Percentiles rank a stretch among this genome's conserved stretches.
These are phyloP conservation scores for Strigomonas oncopelti DNA, from an alignment of 208 protist genomes.

Conservation along the genomic window DNA sequence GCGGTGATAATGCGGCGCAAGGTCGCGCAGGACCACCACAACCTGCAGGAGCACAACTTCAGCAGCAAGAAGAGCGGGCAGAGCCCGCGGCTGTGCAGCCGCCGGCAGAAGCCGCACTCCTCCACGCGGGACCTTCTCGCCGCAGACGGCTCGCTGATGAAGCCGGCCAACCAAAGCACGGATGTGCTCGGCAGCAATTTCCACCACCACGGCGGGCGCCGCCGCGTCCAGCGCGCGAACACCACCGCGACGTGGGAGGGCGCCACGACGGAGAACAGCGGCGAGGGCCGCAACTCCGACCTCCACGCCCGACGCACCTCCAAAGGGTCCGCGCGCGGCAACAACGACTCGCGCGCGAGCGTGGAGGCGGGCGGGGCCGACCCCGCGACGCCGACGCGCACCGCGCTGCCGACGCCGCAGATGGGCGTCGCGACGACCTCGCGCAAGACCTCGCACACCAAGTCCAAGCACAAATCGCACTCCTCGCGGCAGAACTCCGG, in stretches of 20 bases:
- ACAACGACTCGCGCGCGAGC: not conserved
- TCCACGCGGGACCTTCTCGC: not conserved
- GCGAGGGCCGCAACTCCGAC: not conserved
- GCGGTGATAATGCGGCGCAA: conserved; percentile 21
- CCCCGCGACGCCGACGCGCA: not conserved
- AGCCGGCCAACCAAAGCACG: not conserved
- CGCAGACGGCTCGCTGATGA: not conserved
- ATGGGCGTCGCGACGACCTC: not conserved
- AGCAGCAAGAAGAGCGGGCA: not conserved
- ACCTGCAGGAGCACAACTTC: not conserved
- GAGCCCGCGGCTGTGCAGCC: not conserved
- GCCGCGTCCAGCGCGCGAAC: not conserved
- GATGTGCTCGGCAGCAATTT: not conserved
- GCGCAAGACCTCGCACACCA: not conserved
- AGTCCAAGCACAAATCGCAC: not conserved
- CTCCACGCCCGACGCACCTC: not conserved
- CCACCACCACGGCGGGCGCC: not conserved
- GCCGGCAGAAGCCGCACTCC: not conserved
- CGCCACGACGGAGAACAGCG: not conserved
- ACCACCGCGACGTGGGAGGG: not conserved
- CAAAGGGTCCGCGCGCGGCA: not conserved
- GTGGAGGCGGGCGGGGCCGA: not conserved
- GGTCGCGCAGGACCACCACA: not conserved
- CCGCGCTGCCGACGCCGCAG: not conserved
- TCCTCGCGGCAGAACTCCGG: not conserved